These are phyloP conservation scores for Colletotrichum higginsianum DNA, from an alignment of 2,329 filamentous ascomycete genomes.

Conservation along the genomic window DNA sequence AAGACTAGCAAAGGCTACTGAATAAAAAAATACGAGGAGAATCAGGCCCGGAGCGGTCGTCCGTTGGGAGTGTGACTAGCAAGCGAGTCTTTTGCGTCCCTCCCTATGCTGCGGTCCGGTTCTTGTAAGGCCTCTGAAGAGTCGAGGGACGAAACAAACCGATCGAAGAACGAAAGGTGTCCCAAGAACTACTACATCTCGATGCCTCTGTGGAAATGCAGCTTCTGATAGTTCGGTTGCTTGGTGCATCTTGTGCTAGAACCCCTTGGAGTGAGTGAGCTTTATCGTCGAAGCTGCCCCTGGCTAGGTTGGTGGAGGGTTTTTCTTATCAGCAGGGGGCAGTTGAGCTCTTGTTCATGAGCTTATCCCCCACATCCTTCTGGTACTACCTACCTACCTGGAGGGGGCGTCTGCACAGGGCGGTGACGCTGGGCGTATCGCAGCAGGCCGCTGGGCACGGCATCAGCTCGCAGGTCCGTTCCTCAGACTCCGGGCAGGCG, in stretches of 20 bases:
- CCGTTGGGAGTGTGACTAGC: slow-evolving; percentile 1
- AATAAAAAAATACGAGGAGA: slow-evolving; percentile 6
- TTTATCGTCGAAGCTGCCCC: slow-evolving; percentile 35
- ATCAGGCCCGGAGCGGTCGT: slow-evolving; percentile 1
- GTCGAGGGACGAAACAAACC: neutral
- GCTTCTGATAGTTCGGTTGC: neutral
- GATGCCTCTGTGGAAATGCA: neutral
- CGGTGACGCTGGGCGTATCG: slow-evolving; percentile 11
- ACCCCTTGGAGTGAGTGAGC: slow-evolving; percentile 26
- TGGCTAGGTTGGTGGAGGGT: slow-evolving; percentile 19
- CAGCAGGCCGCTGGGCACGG: slow-evolving; percentile 8
- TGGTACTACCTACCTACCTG: neutral
- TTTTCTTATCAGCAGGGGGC: slow-evolving; percentile 33
- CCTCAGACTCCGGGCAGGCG: slow-evolving; percentile 2
- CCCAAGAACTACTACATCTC: neutral
- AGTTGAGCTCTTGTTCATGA: slow-evolving; percentile 32
- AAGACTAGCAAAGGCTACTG: slow-evolving; percentile 8
- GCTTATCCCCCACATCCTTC: slow-evolving; percentile 40
- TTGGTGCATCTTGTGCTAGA: slow-evolving; percentile 19
- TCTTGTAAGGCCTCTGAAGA: neutral
- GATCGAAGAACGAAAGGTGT: neutral
- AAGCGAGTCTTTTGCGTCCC: neutral
- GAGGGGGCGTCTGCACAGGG: slow-evolving; percentile 11
- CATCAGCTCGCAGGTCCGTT: slow-evolving; percentile 4
- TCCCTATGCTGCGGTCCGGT: neutral